Percentiles rank a stretch among this genome's conserved stretches.
These are phyloP conservation scores for Dioszegia hungarica DNA, from an alignment of 768 basidiomycete genomes.

Conservation along the genomic window DNA sequence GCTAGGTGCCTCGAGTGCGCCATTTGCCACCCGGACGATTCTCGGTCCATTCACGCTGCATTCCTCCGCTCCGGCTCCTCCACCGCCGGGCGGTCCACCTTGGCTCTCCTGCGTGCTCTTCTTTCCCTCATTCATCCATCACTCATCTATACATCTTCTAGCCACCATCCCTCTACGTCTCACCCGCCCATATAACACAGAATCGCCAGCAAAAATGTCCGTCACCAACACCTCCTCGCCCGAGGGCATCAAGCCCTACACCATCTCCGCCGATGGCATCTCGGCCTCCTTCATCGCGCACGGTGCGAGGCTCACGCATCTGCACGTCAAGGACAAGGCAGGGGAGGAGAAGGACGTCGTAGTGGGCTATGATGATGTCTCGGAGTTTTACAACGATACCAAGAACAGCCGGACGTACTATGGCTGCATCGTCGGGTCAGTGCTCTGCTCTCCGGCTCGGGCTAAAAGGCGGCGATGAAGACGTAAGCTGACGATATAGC, in stretches of 20 bases:
- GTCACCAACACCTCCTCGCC: not conserved
- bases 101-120: too few relatives aligned
- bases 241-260: conserved; percentile 23
- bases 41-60: too few relatives aligned
- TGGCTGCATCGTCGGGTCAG: conserved; percentile 31
- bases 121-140: not conserved
- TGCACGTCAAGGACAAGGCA: conserved; percentile 58
- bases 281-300: conserved; percentile 59
- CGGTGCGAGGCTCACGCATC: conserved; percentile 58
- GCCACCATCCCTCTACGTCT: too few relatives aligned
- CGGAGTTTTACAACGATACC: conserved; percentile 37
- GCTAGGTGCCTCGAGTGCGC: too few relatives aligned
- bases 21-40: too few relatives aligned
- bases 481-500: conserved; percentile 9
- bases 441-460: not conserved
- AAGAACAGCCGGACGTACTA: conserved; percentile 20
- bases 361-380: conserved; percentile 60
- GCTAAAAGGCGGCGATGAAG: not conserved
- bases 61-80: too few relatives aligned
- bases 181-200: too few relatives aligned
- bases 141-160: not conserved
- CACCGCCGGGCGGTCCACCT: too few relatives aligned
- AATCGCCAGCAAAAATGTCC: too few relatives aligned
- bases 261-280: conserved; percentile 42
- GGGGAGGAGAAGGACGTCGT: conserved; percentile 56